Conservation (phyloP, 2,329 filamentous ascomycete species). For the Lachnellula subtilissima region DNA sequence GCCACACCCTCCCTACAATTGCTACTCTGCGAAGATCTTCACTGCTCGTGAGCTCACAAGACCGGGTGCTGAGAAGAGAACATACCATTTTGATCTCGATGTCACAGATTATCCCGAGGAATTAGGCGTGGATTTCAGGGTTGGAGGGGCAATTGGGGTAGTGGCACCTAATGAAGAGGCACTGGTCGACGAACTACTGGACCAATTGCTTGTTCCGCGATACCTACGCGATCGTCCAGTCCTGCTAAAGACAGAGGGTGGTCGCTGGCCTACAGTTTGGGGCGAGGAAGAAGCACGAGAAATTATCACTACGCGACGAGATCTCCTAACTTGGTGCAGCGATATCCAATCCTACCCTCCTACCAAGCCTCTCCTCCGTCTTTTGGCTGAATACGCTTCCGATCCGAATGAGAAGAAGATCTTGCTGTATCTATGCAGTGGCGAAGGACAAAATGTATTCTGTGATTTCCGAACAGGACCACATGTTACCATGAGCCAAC, state of each 20-base stretch:
- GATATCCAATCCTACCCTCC: conserved; percentile 92
- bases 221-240: conserved; percentile 81
- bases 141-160: conserved; percentile 91
- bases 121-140: conserved; percentile 84
- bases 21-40: conserved; percentile 85
- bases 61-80: conserved; percentile 88
- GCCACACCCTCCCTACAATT: conserved; percentile 87
- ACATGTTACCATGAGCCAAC: conserved; percentile 77
- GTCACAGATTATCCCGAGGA: conserved; percentile 90
- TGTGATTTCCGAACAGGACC: conserved; percentile 91
- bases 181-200: conserved; percentile 78
- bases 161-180: conserved; percentile 77
- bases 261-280: conserved; percentile 97
- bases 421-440: conserved; percentile 77
- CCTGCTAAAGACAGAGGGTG: conserved; percentile 69
- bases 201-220: conserved; percentile 74
- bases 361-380: conserved; percentile 77
- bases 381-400: conserved; percentile 79
- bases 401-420: conserved; percentile 84
- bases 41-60: conserved; percentile 82
- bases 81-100: conserved; percentile 95
- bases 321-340: conserved; percentile 91
- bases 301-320: conserved; percentile 82
- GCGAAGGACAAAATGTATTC: conserved; percentile 86
- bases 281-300: conserved; percentile 81